A percentile compares a stretch with the other conserved stretches of the same genome.
Conservation (phyloP, 2,329 filamentous ascomycete species). For the Fusarium fujikuroi region DNA sequence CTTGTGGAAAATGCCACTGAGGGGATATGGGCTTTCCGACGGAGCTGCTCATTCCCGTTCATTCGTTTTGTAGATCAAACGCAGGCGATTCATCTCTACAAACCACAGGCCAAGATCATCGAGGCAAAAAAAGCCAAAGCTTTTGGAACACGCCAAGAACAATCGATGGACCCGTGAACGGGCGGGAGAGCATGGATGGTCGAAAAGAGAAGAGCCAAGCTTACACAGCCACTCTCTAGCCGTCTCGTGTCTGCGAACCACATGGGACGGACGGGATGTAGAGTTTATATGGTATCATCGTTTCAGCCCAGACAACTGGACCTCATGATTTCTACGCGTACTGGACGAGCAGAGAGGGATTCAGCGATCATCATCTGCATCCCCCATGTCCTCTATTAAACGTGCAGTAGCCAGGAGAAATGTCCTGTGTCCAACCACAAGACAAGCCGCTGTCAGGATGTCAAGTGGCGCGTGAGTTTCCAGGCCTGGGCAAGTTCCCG, state of each 20-base stretch:
- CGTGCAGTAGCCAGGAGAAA: slow-evolving; percentile 35
- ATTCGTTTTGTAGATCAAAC: slow-evolving; percentile 21
- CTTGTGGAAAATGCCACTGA: slow-evolving; percentile 11
- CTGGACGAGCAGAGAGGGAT: background rate
- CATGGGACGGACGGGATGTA: slow-evolving; percentile 17
- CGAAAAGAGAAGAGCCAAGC: slow-evolving; percentile 21
- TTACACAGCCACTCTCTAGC: slow-evolving; percentile 37
- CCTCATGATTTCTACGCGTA: background rate
- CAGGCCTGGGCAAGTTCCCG: slow-evolving; percentile 17
- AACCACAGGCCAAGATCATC: slow-evolving; percentile 13
- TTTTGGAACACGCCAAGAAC: slow-evolving; percentile 21
- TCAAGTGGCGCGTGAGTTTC: slow-evolving; percentile 25
- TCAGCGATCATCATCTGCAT: slow-evolving; percentile 9
- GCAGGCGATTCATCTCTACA: slow-evolving; percentile 6
- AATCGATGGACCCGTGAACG: slow-evolving; percentile 14
- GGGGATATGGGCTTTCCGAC: slow-evolving; percentile 7
- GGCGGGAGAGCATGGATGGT: slow-evolving; percentile 6
- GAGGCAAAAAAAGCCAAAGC: slow-evolving; percentile 28
- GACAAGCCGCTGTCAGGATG: slow-evolving; percentile 17
- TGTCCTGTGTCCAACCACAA: slow-evolving; percentile 8
- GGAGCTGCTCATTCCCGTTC: slow-evolving; percentile 16
- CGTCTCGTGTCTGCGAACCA: slow-evolving; percentile 35
- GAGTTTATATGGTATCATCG: slow-evolving; percentile 11
- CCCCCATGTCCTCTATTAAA: slow-evolving; percentile 17
- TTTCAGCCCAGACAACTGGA: slow-evolving; percentile 20